Percentiles rank a stretch among this genome's conserved stretches.
These are phyloP conservation scores for Volvariella volvacea DNA, from an alignment of 1,284 basidiomycete species.

Conservation along the genomic window DNA sequence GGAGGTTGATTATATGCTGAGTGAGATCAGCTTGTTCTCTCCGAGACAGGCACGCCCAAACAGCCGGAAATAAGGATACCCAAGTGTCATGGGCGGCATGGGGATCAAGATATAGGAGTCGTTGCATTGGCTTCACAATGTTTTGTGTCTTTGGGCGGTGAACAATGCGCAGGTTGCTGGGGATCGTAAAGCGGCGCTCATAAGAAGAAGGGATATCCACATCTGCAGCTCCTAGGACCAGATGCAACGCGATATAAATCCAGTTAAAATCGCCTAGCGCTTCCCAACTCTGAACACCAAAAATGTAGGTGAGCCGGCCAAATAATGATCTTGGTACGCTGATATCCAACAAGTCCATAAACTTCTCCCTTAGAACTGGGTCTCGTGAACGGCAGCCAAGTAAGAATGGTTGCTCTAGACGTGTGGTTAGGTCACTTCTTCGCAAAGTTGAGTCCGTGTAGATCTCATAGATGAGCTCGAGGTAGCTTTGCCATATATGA, in stretches of 20 bases:
- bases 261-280: conserved; percentile 90
- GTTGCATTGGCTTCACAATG: conserved; percentile 75
- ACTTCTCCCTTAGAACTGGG: conserved; percentile 73
- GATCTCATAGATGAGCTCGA: conserved; percentile 91
- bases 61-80: conserved; percentile 87
- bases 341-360: conserved; percentile 87
- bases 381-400: conserved; percentile 89
- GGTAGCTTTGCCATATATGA: conserved; percentile 74
- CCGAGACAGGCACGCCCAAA: conserved; percentile 83
- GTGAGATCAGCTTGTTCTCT: conserved; percentile 88
- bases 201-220: conserved; percentile 42
- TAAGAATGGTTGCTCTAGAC: conserved; percentile 91
- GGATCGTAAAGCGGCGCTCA: conserved; percentile 27
- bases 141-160: conserved; percentile 48
- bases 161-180: conserved; percentile 27
- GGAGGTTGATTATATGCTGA: conserved; percentile 83
- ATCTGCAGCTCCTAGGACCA: conserved; percentile 84
- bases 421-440: conserved; percentile 90
- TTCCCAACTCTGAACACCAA: conserved; percentile 97
- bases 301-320: conserved; percentile 83
- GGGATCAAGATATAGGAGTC: conserved; percentile 78
- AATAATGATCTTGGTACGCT: conserved; percentile 83
- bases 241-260: conserved; percentile 89
- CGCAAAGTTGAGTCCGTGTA: conserved; percentile 85
- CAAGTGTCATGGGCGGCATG: conserved; percentile 80